These are phyloP conservation scores for Papiliotrema fonsecae DNA, from an alignment of 1,284 basidiomycete species.

Conservation along the genomic window DNA sequence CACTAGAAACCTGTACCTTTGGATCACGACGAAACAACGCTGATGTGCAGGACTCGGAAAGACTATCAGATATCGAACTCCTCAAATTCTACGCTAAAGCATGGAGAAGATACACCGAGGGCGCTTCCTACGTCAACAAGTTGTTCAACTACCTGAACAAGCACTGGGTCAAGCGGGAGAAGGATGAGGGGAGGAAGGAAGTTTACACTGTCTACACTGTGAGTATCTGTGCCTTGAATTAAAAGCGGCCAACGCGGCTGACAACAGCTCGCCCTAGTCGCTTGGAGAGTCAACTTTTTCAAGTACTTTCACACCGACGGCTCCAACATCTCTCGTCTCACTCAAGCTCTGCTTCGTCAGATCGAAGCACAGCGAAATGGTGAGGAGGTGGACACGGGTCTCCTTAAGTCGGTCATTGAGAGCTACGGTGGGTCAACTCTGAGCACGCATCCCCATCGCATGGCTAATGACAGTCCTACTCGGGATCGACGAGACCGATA, in stretches of 20 bases:
- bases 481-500: slow-evolving; percentile 82
- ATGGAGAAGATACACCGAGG: slow-evolving; percentile 95
- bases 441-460: too few relatives aligned
- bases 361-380: slow-evolving; percentile 93
- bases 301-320: slow-evolving; percentile 61
- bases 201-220: slow-evolving; percentile 96
- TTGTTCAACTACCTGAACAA: slow-evolving; percentile 96
- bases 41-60: slow-evolving; percentile 62
- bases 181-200: slow-evolving; percentile 93
- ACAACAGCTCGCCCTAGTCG: slow-evolving; percentile 78
- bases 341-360: slow-evolving; percentile 77
- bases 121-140: slow-evolving; percentile 92
- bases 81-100: slow-evolving; percentile 86
- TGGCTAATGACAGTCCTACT: slow-evolving; percentile 64
- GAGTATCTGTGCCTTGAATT: slow-evolving; percentile 40
- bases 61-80: slow-evolving; percentile 77
- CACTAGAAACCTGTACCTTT: neutral
- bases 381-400: slow-evolving; percentile 84
- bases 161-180: slow-evolving; percentile 98
- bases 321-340: slow-evolving; percentile 65
- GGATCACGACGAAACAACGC: neutral
- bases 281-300: slow-evolving; percentile 95
- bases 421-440: slow-evolving; percentile 59
- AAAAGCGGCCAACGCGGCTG: neutral
- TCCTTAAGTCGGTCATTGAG: slow-evolving; percentile 94